Conservation (phyloP, 1,284 basidiomycete species). For the Thelephora terrestris region DNA sequence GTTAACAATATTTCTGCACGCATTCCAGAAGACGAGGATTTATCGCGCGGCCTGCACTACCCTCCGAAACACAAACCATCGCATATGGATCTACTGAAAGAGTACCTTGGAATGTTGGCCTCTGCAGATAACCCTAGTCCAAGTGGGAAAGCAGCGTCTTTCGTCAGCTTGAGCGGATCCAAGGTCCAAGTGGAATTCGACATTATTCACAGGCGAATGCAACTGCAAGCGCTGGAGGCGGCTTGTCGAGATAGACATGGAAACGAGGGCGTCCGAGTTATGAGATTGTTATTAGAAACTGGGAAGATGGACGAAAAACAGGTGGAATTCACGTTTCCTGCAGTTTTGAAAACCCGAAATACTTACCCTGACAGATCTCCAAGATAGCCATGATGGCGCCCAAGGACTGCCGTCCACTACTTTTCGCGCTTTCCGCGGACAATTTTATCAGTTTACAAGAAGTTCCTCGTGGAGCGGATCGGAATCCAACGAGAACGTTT, state of each 20-base stretch:
- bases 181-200: conserved; percentile 81
- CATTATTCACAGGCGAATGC: conserved; percentile 61
- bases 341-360: not conserved
- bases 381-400: conserved; percentile 89
- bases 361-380: conserved; percentile 54
- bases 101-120: conserved; percentile 69
- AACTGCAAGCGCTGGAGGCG: conserved; percentile 68
- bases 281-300: conserved; percentile 74
- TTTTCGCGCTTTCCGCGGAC: conserved; percentile 72
- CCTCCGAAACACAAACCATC: conserved; percentile 48
- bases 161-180: conserved; percentile 57
- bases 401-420: conserved; percentile 76
- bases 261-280: conserved; percentile 75
- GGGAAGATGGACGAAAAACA: conserved; percentile 97
- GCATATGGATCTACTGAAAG: conserved; percentile 51
- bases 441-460: conserved; percentile 84
- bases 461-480: conserved; percentile 80
- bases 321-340: conserved; percentile 32
- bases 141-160: conserved; percentile 53
- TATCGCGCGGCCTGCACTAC: conserved; percentile 46
- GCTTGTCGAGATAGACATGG: conserved; percentile 81
- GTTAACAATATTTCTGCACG: conserved; percentile 49
- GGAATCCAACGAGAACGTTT: conserved; percentile 76
- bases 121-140: conserved; percentile 73
- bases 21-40: conserved; percentile 46